Base-by-base conservation (phyloP, 257 asterid genomes). In the Solanum megistacrolobum region DNA sequence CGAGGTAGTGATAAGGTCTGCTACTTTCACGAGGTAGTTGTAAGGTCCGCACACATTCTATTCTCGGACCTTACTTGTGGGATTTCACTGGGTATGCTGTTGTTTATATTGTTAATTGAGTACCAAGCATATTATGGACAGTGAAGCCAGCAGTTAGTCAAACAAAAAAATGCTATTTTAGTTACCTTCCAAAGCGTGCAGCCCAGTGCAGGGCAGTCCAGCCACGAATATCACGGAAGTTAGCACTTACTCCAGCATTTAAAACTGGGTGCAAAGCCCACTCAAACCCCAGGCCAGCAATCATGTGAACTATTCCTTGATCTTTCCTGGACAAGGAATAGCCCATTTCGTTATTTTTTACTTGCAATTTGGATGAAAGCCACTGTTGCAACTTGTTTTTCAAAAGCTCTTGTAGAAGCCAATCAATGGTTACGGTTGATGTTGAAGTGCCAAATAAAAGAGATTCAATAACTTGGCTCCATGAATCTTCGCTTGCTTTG, bases 161-260 rank as follows among this genome's bases (percentile, higher is more conserved):
- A 81, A 31, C 85, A 29, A 48, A n/a, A 46, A 46, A 25, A 46
- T 48, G 23, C 38, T 46, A 46, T 55, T 29, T 16, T 31, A 46
- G 18, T 73, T 90, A 97, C 99, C 99, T 94, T 87, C 99, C 99
- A 90, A 94, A 97, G 83, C 93, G 94, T 79, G 99, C 99, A 58
- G 99, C 99, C 99, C 99, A 97, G 89, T 97, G 99, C 86, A 97
- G 98, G 14, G 99, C 99, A 46, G 99, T 96, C 99, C 99, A 96
- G 85, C 98, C 99, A 88, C 90, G 94, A 78, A 92, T 91, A 88
- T 97, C 99, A 25, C 99, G 99, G 89, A 93, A 97, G 87, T 96
- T 94, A 72, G 94, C 90, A 87, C 94, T 91, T 83, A 94, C 95
- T 90, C 99, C 98, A 86, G 95, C 89, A 88, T 90, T 93, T 90